phyloP scores from a whole-genome alignment of 2,329 filamentous ascomycete species.

The Colletotrichum costaricense region DNA sequence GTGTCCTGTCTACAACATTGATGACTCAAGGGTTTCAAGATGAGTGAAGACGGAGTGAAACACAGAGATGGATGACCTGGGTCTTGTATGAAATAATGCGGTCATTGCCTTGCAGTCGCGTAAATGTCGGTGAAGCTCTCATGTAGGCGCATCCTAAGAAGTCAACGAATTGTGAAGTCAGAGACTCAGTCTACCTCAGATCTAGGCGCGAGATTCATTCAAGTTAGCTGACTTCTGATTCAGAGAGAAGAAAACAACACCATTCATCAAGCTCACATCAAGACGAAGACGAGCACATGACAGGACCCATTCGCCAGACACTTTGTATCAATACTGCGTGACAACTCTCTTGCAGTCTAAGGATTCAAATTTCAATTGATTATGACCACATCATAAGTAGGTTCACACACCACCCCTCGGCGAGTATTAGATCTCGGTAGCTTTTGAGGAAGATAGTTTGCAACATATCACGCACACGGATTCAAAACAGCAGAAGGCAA shows the following conservation, averaged over 20 bases:
- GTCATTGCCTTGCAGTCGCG: neutral
- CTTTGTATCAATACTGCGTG: neutral
- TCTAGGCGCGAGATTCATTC: neutral
- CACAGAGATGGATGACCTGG: neutral
- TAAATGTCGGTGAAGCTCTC: neutral
- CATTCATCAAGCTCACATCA: neutral
- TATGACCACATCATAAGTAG: slow-evolving; percentile 53
- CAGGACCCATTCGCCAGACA: neutral
- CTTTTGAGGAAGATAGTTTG: slow-evolving; percentile 72
- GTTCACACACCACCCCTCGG: slow-evolving; percentile 72
- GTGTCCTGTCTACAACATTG: too few species aligned
- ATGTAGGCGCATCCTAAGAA: neutral
- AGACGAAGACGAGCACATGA: neutral
- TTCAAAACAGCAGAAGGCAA: slow-evolving; percentile 62
- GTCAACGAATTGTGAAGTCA: neutral
- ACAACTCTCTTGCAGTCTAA: neutral
- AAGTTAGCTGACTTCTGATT: neutral
- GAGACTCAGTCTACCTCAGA: neutral
- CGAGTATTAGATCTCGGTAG: slow-evolving; percentile 81
- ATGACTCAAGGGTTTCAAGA: neutral
- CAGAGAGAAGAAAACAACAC: too few species aligned
- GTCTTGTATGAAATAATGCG: neutral
- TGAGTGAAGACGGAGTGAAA: neutral
- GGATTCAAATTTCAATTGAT: too few species aligned
- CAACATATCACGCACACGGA: slow-evolving; percentile 71